These are phyloP conservation scores for Backusella parvicylindrica DNA, from an alignment of 192 early-diverging fungal species.

Conservation along the genomic window DNA sequence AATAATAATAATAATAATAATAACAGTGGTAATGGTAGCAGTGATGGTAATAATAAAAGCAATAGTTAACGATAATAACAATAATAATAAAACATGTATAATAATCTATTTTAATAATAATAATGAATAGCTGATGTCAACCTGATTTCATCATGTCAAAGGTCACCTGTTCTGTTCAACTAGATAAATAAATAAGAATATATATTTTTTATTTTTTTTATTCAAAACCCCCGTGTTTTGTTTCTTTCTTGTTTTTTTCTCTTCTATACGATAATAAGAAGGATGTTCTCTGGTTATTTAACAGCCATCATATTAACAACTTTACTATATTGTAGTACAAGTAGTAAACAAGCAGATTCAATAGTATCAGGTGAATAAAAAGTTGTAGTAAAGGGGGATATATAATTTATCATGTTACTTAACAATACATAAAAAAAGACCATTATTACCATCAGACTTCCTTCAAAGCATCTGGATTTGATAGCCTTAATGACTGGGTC, in stretches of 20 bases:
- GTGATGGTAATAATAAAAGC: not conserved
- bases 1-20: not conserved
- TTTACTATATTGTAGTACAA: not conserved
- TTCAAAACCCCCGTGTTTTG: not conserved
- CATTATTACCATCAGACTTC: not conserved
- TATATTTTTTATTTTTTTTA: no score
- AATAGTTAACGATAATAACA: not conserved
- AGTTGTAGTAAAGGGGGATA: not conserved
- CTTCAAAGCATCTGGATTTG: not conserved
- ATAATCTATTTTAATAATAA: no score
- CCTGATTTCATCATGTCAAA: constrained; percentile 3
- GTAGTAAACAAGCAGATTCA: not conserved
- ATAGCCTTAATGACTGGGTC: constrained; percentile 1
- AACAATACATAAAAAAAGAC: not conserved
- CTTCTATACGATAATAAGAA: not conserved
- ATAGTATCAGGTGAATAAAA: not conserved
- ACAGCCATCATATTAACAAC: not conserved
- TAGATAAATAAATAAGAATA: not conserved
- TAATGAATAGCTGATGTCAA: not conserved
- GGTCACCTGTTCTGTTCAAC: not conserved
- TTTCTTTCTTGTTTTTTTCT: not conserved
- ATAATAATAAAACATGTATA: not conserved
- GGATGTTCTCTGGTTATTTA: not conserved
- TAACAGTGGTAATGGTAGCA: not conserved
- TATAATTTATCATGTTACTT: not conserved